A percentile compares a stretch with the other conserved stretches of the same genome.
These are phyloP conservation scores for Kingdonia uniflora DNA, from an alignment of 164 flowering plant genomes.

Conservation along the genomic window DNA sequence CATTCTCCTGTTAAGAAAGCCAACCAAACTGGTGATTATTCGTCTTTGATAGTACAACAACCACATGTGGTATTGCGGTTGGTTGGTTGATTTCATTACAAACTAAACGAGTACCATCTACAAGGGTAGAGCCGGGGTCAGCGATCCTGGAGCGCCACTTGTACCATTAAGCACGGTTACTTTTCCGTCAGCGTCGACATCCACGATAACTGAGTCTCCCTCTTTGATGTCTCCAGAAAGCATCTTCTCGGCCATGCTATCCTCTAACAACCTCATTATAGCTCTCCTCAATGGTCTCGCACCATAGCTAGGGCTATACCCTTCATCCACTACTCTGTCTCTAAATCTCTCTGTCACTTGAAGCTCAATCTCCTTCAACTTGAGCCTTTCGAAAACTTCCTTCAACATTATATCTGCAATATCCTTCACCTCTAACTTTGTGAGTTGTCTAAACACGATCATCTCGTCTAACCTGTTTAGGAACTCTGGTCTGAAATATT, in stretches of 20 bases:
- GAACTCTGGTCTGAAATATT: slow-evolving; percentile 25
- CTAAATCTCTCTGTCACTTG: slow-evolving; percentile 15
- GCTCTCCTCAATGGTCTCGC: slow-evolving; percentile 31
- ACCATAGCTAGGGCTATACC: slow-evolving; percentile 21
- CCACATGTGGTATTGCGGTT: too few species aligned
- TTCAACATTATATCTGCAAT: slow-evolving; percentile 22
- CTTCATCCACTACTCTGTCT: slow-evolving; percentile 23
- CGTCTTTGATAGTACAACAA: too few species aligned
- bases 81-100: too few species aligned
- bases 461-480: slow-evolving; percentile 29
- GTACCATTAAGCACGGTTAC: slow-evolving; percentile 16
- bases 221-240: slow-evolving; percentile 16
- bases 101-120: background rate
- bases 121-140: slow-evolving; percentile 12
- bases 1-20: too few species aligned
- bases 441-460: slow-evolving; percentile 22
- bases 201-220: slow-evolving; percentile 17
- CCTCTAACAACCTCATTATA: slow-evolving; percentile 22
- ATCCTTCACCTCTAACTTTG: slow-evolving; percentile 17
- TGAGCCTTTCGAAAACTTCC: slow-evolving; percentile 16
- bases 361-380: slow-evolving; percentile 12
- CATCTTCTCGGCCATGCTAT: slow-evolving; percentile 24
- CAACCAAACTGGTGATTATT: too few species aligned
- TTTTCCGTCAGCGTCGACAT: slow-evolving; percentile 13
- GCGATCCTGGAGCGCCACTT: slow-evolving; percentile 5